phyloP scores from a whole-genome alignment of 495 filamentous ascomycete species.

The Aspergillus diversus region DNA sequence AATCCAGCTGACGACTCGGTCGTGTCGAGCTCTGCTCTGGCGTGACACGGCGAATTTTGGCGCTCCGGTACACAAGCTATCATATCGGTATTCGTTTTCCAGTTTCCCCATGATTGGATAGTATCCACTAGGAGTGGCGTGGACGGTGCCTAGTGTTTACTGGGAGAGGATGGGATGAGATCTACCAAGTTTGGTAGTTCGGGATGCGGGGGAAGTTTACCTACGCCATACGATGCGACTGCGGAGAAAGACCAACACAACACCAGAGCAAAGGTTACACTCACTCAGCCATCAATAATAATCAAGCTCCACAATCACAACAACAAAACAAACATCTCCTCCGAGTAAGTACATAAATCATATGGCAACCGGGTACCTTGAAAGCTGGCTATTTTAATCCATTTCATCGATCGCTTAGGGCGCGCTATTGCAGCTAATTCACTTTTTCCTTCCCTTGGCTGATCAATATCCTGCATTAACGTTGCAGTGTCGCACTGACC shows the following conservation, averaged over 20 bases:
- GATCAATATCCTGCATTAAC: conserved; percentile 7
- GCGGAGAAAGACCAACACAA: conserved; percentile 3
- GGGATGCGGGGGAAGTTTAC: not conserved
- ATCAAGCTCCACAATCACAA: not conserved
- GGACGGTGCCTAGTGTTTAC: not conserved
- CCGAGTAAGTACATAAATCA: not conserved
- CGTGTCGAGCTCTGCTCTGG: conserved; percentile 22
- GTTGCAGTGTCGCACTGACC: not conserved
- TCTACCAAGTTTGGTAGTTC: not conserved
- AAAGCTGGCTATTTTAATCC: not conserved
- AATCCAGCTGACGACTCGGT: conserved; percentile 21
- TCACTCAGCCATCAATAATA: not conserved
- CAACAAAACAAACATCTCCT: not conserved
- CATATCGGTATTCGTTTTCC: conserved; percentile 5
- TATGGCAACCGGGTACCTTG: not conserved
- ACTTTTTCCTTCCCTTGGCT: not conserved
- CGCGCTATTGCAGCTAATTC: not conserved
- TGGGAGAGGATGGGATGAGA: not conserved
- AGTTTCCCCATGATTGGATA: conserved; percentile 23
- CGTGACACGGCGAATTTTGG: conserved; percentile 6
- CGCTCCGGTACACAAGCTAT: not conserved
- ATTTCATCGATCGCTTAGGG: not conserved
- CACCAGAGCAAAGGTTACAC: not conserved
- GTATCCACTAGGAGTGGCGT: not conserved
- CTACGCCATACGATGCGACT: not conserved